Percentiles rank a stretch among this genome's conserved stretches.
These are phyloP conservation scores for Juglanconis oblonga DNA, from an alignment of 2,329 filamentous ascomycete species.

Conservation along the genomic window DNA sequence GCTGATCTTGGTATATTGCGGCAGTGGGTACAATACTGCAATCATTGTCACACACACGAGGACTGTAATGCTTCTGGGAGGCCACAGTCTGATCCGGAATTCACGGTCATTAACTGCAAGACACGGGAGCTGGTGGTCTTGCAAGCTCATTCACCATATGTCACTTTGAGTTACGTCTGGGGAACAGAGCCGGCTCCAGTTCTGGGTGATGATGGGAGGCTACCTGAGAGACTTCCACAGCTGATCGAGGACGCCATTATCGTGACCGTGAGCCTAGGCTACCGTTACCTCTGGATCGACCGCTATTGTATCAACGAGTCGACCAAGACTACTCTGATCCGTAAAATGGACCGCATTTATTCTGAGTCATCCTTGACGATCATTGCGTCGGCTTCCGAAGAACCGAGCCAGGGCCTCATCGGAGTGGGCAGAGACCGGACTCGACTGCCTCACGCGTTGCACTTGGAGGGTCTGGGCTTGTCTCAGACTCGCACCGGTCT, in stretches of 20 bases:
- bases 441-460: no score
- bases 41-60: no score
- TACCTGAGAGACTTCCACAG: not conserved
- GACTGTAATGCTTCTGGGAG: no score
- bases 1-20: no score
- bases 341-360: conserved; percentile 37
- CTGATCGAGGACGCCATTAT: conserved; percentile 6
- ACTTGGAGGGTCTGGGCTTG: conserved; percentile 24
- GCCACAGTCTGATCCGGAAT: no score
- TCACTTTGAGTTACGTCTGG: conserved; percentile 12
- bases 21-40: no score
- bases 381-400: conserved; percentile 35
- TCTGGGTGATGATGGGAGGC: not conserved
- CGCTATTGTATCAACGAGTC: conserved; percentile 30
- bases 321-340: conserved; percentile 27
- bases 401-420: conserved; percentile 32
- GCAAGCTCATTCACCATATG: not conserved
- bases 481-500: conserved; percentile 1
- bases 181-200: not conserved
- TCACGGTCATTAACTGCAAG: no score
- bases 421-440: conserved; percentile 22
- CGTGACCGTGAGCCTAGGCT: conserved; percentile 28
- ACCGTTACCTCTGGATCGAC: conserved; percentile 38
- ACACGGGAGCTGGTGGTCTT: no score
- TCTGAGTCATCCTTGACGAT: conserved; percentile 33